Conservation (phyloP, 495 filamentous ascomycete genomes). For the Parathielavia hyrcaniae region DNA sequence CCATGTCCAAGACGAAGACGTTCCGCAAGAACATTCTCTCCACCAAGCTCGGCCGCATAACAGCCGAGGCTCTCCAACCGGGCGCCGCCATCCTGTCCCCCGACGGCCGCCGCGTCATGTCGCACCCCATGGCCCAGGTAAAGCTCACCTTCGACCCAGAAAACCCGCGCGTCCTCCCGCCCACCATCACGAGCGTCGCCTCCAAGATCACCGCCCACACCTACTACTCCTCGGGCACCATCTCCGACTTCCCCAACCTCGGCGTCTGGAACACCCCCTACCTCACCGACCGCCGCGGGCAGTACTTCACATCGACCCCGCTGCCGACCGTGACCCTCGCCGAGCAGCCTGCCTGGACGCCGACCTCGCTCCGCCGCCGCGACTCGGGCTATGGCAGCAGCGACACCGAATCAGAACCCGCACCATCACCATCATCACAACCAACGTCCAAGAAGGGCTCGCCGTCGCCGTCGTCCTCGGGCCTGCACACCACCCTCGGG, state of each 20-base stretch:
- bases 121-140: conserved; percentile 59
- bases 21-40: conserved; percentile 74
- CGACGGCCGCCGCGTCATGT: conserved; percentile 34
- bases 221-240: conserved; percentile 54
- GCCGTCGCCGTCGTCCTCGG: background rate
- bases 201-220: conserved; percentile 71
- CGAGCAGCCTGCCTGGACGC: conserved; percentile 60
- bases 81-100: conserved; percentile 55
- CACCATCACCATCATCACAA: background rate
- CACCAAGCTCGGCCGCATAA: conserved; percentile 65
- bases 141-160: conserved; percentile 67
- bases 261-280: conserved; percentile 40
- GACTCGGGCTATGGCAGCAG: conserved; percentile 52
- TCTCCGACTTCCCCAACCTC: conserved; percentile 54
- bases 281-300: conserved; percentile 49
- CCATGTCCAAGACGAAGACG: conserved; percentile 65
- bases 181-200: conserved; percentile 57
- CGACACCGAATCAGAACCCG: conserved; percentile 6
- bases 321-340: conserved; percentile 61
- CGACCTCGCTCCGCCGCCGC: conserved; percentile 42
- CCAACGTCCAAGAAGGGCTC: background rate
- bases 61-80: conserved; percentile 69
- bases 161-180: conserved; percentile 52
- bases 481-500: conserved; percentile 52
- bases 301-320: conserved; percentile 56